A percentile compares a stretch with the other conserved stretches of the same genome.
phyloP scores from a whole-genome alignment of 116 monocot species.

The Phalaenopsis hybrid region DNA sequence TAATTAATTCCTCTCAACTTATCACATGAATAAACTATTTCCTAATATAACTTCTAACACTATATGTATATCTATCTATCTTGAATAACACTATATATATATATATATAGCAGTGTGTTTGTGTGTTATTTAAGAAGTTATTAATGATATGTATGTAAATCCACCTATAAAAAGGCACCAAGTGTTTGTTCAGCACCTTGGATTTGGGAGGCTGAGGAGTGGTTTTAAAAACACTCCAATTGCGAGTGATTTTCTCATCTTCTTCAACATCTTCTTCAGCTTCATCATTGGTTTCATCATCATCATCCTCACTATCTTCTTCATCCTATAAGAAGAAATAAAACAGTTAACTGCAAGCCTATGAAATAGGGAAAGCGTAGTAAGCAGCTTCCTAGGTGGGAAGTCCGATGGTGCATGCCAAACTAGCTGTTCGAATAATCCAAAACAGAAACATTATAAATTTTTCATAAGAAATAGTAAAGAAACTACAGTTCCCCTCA shows the following conservation, averaged over 20 bases:
- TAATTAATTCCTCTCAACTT: too few relatives aligned
- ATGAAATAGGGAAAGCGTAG: too few relatives aligned
- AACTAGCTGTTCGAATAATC: not conserved
- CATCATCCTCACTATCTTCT: constrained; percentile 37
- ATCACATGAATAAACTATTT: too few relatives aligned
- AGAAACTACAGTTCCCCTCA: constrained; percentile 25
- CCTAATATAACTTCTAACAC: too few relatives aligned
- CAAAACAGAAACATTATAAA: not conserved
- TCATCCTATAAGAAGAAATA: constrained; percentile 12
- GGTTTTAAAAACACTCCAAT: constrained; percentile 86
- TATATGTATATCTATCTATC: too few relatives aligned
- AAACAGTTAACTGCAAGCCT: not conserved
- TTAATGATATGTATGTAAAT: too few relatives aligned
- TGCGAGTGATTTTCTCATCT: constrained; percentile 61
- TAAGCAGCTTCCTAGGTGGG: not conserved
- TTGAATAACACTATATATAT: too few relatives aligned
- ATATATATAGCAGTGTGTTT: too few relatives aligned
- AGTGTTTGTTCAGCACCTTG: constrained; percentile 39
- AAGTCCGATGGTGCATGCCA: not conserved
- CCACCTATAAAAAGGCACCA: not conserved
- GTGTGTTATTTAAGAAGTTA: not conserved
- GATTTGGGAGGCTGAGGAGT: constrained; percentile 57
- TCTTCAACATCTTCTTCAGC: constrained; percentile 41
- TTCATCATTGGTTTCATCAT: constrained; percentile 47
- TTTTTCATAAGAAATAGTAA: not conserved